These are phyloP conservation scores for Verticillium nubilum DNA, from an alignment of 2,329 filamentous ascomycete genomes.

Conservation along the genomic window DNA sequence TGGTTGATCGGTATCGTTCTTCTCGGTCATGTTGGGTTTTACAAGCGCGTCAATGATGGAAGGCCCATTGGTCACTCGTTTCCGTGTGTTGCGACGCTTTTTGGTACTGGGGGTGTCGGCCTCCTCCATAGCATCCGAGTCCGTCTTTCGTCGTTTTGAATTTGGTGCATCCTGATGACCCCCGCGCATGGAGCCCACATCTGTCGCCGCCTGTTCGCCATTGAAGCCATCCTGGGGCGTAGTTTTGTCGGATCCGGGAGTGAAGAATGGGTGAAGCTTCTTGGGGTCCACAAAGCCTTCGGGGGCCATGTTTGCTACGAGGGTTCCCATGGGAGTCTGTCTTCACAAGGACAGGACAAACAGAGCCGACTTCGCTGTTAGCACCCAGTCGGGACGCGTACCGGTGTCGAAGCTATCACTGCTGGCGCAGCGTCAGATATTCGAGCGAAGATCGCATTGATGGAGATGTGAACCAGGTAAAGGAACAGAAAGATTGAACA, in stretches of 20 bases:
- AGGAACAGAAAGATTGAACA: background rate
- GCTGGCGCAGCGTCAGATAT: background rate
- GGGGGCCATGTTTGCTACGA: constrained; percentile 39
- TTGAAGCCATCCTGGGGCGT: background rate
- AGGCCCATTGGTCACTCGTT: background rate
- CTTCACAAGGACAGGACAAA: background rate
- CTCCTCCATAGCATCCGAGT: background rate
- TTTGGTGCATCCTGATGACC: background rate
- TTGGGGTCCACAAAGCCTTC: constrained; percentile 30
- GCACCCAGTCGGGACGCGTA: background rate
- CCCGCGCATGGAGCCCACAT: background rate
- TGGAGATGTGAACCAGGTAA: background rate
- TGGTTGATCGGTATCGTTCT: background rate
- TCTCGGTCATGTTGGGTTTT: background rate
- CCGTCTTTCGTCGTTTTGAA: constrained; percentile 34
- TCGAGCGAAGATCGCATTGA: background rate
- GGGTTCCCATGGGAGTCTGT: constrained; percentile 31
- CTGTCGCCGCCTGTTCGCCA: background rate
- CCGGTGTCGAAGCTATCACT: background rate
- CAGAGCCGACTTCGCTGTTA: background rate
- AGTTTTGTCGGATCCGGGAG: constrained; percentile 12
- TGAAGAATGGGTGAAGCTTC: constrained; percentile 53
- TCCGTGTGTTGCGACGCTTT: background rate
- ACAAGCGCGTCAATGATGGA: background rate
- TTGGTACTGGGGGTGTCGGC: background rate